Base-by-base conservation (phyloP, 2,329 filamentous ascomycete genomes). In the Diaporthe vaccinii region DNA sequence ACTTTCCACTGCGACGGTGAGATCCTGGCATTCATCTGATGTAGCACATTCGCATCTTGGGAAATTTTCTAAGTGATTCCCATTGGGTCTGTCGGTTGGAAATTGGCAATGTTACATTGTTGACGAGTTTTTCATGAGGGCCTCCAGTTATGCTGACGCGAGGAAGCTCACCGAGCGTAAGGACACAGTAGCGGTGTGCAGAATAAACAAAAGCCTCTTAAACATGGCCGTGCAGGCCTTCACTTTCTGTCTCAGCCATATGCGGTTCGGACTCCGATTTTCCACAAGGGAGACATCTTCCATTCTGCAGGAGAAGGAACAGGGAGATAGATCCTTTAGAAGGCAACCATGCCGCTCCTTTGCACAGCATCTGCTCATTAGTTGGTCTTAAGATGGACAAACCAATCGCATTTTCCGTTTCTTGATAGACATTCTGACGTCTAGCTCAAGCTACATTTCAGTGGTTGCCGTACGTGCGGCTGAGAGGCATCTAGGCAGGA, bases 341-440 rank as follows among this genome's bases (percentile, higher is more conserved):
- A 68, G 62, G 62, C 62, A 68, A 68, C 62, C 61, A 28, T 15
- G 34, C 14, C 39, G 61, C 59, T 31, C 62, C 31, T 34, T 53
- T 36, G 14, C 62, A 68, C 62, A 53, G 20, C 62, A 36, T 53
- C 22, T 68, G 62, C 46, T 39, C 20, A 53, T 67, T 36, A 25
- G 3, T 2, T 39, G 31, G 31, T 36, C 31, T 22, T 22, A 39
- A 36, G 20, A 51, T 6, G n/a, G 28, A 2, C 39, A 31, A 12
- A 4, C 22, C 14, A 68, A 53, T 25, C 4, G 14, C 22, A 6
- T 28, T 1, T 10, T 39, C 7, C 7, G 12, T 39, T 20, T 17
- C 12, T 68, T 39, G 46, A 68, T 10, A 14, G 14, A 22, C 7
- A 6, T 15, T 36, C 5, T 51, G 46, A 39, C 12, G 20, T 68